Conservation (phyloP, 495 filamentous ascomycete species). For the Aspergillus bridgeri region DNA sequence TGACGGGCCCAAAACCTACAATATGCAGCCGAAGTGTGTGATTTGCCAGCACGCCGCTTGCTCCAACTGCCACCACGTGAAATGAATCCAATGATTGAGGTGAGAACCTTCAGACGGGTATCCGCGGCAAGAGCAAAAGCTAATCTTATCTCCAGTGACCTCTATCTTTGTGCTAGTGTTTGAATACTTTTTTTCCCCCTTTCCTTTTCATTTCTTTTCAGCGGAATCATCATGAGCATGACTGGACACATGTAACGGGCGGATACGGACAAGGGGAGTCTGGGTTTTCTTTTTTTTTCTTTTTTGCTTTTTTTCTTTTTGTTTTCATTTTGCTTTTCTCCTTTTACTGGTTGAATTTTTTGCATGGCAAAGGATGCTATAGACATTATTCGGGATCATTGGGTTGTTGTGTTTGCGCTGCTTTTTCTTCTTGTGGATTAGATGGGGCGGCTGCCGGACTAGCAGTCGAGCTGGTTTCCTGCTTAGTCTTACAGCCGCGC, state of each 20-base stretch:
- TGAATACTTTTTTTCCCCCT: neutral
- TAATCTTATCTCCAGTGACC: neutral
- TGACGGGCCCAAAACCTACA: constrained; percentile 41
- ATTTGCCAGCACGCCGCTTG: constrained; percentile 33
- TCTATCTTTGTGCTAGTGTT: neutral
- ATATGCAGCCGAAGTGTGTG: constrained; percentile 32
- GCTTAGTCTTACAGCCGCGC: constrained; percentile 3
- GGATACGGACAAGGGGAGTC: constrained; percentile 5
- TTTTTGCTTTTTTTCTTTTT: constrained; percentile 6
- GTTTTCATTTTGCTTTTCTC: neutral
- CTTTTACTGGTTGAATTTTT: neutral
- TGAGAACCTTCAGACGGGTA: constrained; percentile 5
- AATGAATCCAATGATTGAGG: constrained; percentile 25
- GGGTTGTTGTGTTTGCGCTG: neutral
- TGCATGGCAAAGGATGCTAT: neutral
- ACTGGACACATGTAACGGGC: neutral
- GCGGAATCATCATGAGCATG: constrained; percentile 10
- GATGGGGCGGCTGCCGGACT: constrained; percentile 12
- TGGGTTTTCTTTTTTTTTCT: constrained; percentile 7
- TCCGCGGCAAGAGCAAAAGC: neutral
- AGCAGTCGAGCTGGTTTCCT: constrained; percentile 10
- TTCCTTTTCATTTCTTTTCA: constrained; percentile 3
- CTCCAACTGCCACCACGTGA: constrained; percentile 26
- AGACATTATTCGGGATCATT: constrained; percentile 11
- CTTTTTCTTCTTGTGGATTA: neutral